Conservation (phyloP, 2,329 filamentous ascomycete genomes). For the Trichoderma lentiforme region DNA sequence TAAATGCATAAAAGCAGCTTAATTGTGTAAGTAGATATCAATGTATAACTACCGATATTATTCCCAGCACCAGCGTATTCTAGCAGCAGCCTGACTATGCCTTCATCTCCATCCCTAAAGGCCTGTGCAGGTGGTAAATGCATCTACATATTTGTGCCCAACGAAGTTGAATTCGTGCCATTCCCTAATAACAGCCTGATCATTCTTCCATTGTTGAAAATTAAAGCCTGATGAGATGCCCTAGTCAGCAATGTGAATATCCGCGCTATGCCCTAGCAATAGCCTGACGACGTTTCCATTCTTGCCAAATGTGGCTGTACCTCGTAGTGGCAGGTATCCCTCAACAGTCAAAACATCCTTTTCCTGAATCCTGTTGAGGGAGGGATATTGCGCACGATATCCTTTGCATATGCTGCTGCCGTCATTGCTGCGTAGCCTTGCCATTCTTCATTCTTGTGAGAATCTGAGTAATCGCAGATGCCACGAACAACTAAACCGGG, state of each 20-base stretch:
- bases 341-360: too few relatives aligned
- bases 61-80: neutral
- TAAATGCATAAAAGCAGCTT: neutral
- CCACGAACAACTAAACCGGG: neutral
- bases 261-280: neutral
- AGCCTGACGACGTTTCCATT: neutral
- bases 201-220: neutral
- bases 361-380: slow-evolving; percentile 15
- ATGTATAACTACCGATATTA: too few relatives aligned
- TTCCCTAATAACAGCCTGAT: neutral
- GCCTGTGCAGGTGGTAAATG: too few relatives aligned
- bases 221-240: neutral
- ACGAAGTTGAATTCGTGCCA: neutral
- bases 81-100: neutral
- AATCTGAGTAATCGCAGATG: neutral
- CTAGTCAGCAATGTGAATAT: neutral
- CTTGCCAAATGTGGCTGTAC: too few relatives aligned
- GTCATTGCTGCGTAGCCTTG: slow-evolving; percentile 30
- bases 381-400: slow-evolving; percentile 21
- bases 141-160: too few relatives aligned
- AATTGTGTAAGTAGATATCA: too few relatives aligned
- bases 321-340: too few relatives aligned
- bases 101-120: neutral
- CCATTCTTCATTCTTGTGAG: neutral
- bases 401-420: slow-evolving; percentile 31